Percentiles rank a stretch among this genome's conserved stretches.
These are phyloP conservation scores for Fusarium decemcellulare DNA, from an alignment of 2,329 filamentous ascomycete species.

Conservation along the genomic window DNA sequence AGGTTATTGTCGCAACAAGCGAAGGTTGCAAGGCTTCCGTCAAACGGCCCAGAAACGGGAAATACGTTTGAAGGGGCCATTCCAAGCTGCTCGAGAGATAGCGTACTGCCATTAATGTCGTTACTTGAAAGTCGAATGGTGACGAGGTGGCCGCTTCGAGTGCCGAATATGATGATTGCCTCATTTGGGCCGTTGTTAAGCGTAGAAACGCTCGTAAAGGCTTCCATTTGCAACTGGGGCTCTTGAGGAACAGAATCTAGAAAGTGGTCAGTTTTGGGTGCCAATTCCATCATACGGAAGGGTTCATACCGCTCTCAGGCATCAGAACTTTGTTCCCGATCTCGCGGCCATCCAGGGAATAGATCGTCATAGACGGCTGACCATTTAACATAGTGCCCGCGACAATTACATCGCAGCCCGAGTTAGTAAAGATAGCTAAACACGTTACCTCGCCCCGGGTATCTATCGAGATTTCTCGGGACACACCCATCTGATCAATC, in stretches of 20 bases:
- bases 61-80: constrained; percentile 54
- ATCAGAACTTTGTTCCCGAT: constrained; percentile 33
- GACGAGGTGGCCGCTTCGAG: constrained; percentile 66
- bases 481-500: constrained; percentile 52
- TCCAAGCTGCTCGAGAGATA: constrained; percentile 53
- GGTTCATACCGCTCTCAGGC: constrained; percentile 27
- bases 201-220: constrained; percentile 62
- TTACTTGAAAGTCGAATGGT: constrained; percentile 51
- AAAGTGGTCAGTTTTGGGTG: constrained; percentile 13
- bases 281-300: not conserved
- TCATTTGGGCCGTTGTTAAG: constrained; percentile 47
- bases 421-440: constrained; percentile 53
- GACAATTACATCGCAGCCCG: constrained; percentile 48
- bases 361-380: constrained; percentile 52
- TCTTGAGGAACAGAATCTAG: constrained; percentile 8
- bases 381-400: constrained; percentile 53
- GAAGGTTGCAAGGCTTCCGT: constrained; percentile 53
- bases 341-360: constrained; percentile 44
- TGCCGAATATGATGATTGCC: constrained; percentile 60
- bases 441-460: constrained; percentile 65
- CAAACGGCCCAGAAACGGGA: constrained; percentile 43
- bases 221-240: constrained; percentile 49
- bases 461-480: constrained; percentile 49
- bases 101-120: constrained; percentile 40
- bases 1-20: constrained; percentile 65